phyloP scores from a whole-genome alignment of 2,329 filamentous ascomycete genomes.

The Penicillium sp. region DNA sequence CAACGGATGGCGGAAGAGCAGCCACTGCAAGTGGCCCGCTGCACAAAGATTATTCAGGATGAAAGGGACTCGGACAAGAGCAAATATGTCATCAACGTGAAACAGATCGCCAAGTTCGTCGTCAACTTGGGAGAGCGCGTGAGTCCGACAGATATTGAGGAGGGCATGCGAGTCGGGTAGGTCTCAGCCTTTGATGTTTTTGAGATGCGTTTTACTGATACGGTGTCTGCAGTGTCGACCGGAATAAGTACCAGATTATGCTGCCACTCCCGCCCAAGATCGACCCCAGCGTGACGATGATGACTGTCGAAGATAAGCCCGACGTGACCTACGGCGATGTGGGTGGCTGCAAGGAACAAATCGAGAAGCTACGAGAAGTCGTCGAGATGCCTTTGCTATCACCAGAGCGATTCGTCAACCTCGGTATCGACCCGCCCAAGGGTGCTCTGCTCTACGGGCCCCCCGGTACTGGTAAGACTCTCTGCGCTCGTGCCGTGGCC shows the following conservation, averaged over 20 bases:
- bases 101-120: constrained; percentile 99
- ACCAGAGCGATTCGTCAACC: constrained; percentile 92
- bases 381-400: constrained; percentile 97
- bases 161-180: constrained; percentile 93
- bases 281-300: constrained; percentile 98
- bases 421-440: constrained; percentile 98
- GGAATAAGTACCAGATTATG: constrained; percentile 99
- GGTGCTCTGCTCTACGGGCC: constrained; percentile 94
- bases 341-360: constrained; percentile 98
- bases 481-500: constrained; percentile 93
- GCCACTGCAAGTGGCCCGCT: constrained; percentile 91
- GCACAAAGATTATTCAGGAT: constrained; percentile 98
- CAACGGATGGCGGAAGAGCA: constrained; percentile 99
- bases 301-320: constrained; percentile 99
- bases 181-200: constrained; percentile 19
- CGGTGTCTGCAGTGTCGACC: constrained; percentile 63
- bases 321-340: constrained; percentile 99
- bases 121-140: constrained; percentile 96
- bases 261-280: constrained; percentile 95
- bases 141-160: constrained; percentile 96
- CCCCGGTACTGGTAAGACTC: constrained; percentile 97
- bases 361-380: constrained; percentile 96
- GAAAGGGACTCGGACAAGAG: constrained; percentile 95
- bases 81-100: constrained; percentile 99
- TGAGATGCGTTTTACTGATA: constrained; percentile 1